Percentiles rank a stretch among this genome's conserved stretches.
Conservation (phyloP, 2,329 filamentous ascomycete species). For the Exophiala viscosa region DNA sequence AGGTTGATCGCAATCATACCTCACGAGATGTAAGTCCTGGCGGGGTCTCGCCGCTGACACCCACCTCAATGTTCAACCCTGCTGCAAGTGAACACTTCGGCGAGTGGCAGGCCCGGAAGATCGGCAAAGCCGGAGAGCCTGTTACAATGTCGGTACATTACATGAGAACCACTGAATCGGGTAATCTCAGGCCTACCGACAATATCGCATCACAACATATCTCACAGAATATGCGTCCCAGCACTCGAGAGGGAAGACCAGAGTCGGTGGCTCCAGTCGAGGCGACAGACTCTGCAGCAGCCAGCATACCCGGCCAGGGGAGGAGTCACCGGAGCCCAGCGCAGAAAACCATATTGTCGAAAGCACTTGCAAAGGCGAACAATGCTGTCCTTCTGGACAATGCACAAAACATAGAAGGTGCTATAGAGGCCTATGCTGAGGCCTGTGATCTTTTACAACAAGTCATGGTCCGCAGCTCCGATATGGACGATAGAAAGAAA, state of each 20-base stretch:
- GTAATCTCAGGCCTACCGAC: slow-evolving; percentile 4
- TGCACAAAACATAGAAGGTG: slow-evolving; percentile 88
- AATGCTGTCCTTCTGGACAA: slow-evolving; percentile 94
- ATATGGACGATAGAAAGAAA: slow-evolving; percentile 83
- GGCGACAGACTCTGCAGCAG: not conserved
- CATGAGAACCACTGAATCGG: slow-evolving; percentile 11
- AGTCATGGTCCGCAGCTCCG: slow-evolving; percentile 79
- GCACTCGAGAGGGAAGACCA: slow-evolving; percentile 10
- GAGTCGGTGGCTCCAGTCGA: slow-evolving; percentile 3
- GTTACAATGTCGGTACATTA: slow-evolving; percentile 26
- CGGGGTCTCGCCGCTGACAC: slow-evolving; percentile 18
- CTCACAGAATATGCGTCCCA: slow-evolving; percentile 8
- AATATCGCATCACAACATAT: slow-evolving; percentile 13
- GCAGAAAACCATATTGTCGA: slow-evolving; percentile 95
- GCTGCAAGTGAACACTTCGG: slow-evolving; percentile 22
- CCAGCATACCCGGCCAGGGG: slow-evolving; percentile 26
- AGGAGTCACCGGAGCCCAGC: slow-evolving; percentile 53
- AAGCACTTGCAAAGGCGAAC: slow-evolving; percentile 90
- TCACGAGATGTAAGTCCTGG: slow-evolving; percentile 10
- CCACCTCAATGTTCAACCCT: slow-evolving; percentile 26
- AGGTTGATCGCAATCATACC: slow-evolving; percentile 6
- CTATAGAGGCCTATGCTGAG: slow-evolving; percentile 84
- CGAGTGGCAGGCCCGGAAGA: slow-evolving; percentile 24
- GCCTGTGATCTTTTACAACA: slow-evolving; percentile 84
- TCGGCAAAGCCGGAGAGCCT: slow-evolving; percentile 21